These are phyloP conservation scores for Oryza coarctata DNA, from an alignment of 176 grass and related monocot species.

Conservation along the genomic window DNA sequence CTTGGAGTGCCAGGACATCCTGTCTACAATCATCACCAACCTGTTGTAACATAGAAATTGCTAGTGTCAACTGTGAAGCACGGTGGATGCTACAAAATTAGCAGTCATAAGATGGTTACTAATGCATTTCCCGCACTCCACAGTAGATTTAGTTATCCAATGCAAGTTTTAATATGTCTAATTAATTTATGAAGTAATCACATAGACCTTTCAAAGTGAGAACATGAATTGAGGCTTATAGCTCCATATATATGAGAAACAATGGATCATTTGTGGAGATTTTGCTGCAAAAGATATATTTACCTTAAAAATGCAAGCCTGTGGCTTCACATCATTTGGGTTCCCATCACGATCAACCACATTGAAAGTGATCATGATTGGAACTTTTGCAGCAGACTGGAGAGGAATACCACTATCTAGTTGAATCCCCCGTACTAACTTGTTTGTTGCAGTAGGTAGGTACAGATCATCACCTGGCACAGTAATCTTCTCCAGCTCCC, in stretches of 20 bases:
- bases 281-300: conserved; percentile 11
- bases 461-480: conserved; percentile 93
- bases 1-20: conserved; percentile 98
- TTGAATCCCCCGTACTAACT: conserved; percentile 88
- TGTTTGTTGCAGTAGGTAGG: conserved; percentile 94
- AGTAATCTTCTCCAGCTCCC: conserved; percentile 93
- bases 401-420: conserved; percentile 97
- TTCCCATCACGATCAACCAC: conserved; percentile 87
- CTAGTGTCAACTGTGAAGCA: conserved; percentile 27
- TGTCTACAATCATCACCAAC: conserved; percentile 99
- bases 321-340: conserved; percentile 82
- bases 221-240: conserved; percentile 17
- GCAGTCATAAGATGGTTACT: conserved; percentile 15
- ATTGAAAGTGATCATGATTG: conserved; percentile 99
- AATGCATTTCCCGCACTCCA: neutral
- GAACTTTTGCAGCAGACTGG: conserved; percentile 99
- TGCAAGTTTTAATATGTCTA: neutral
- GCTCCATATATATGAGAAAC: conserved; percentile 19
- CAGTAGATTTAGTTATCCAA: conserved; percentile 2
- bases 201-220: neutral
- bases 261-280: neutral
- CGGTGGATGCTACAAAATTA: conserved; percentile 3
- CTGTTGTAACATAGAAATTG: conserved; percentile 52
- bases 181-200: conserved; percentile 18
- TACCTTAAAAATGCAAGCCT: conserved; percentile 99